These are phyloP conservation scores for Saccharomycopsis crataegensis DNA, from an alignment of 1,139 yeast species.

Conservation along the genomic window DNA sequence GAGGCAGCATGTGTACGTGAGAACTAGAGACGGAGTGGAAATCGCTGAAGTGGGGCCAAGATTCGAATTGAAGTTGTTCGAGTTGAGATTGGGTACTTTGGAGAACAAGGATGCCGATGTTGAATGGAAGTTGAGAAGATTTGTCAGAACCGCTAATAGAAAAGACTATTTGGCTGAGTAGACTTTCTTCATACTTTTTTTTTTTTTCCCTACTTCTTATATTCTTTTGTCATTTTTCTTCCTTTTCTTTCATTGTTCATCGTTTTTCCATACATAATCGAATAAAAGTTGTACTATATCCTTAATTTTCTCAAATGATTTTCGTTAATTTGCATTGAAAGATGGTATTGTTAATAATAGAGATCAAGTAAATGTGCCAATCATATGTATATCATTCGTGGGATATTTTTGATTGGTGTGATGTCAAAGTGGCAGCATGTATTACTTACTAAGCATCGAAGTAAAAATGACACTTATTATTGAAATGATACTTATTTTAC, in stretches of 20 bases:
- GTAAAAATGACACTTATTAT: too few species aligned
- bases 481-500: too few species aligned
- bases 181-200: slow-evolving; percentile 8
- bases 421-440: too few species aligned
- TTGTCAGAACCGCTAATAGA: slow-evolving; percentile 89
- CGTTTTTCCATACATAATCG: background rate
- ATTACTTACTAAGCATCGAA: too few species aligned
- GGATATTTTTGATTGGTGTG: too few species aligned
- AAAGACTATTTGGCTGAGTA: slow-evolving; percentile 62
- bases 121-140: slow-evolving; percentile 92
- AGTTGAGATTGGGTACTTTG: slow-evolving; percentile 78
- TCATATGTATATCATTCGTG: too few species aligned
- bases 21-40: slow-evolving; percentile 82
- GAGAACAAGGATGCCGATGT: slow-evolving; percentile 97
- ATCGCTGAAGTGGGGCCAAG: slow-evolving; percentile 98
- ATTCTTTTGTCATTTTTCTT: background rate
- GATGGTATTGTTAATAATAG: too few species aligned
- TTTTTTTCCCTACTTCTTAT: background rate
- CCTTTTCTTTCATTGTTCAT: background rate
- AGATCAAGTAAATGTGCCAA: too few species aligned
- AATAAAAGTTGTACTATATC: background rate
- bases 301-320: too few species aligned
- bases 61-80: slow-evolving; percentile 91
- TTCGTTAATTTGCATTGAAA: too few species aligned
- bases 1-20: slow-evolving; percentile 90